Evolutionary conservation across 345 rosid species (phyloP).

Genomic region (Ricinus communis): DNA sequence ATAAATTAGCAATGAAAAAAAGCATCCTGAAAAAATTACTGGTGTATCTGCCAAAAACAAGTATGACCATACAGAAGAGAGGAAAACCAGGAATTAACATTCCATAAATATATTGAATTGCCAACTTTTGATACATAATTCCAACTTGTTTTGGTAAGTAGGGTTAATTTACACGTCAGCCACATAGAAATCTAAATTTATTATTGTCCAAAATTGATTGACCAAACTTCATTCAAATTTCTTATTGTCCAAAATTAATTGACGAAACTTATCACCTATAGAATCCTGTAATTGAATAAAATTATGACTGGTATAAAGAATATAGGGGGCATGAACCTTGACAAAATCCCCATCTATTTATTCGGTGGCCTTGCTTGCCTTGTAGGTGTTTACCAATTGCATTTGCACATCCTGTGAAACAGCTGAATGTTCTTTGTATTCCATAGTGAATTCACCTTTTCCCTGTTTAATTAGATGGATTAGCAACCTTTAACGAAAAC

Average conservation of each 20-base stretch:
- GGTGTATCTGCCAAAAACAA: not conserved
- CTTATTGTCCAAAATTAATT: not conserved
- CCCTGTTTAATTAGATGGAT: constrained; percentile 46
- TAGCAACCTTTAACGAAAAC: not conserved
- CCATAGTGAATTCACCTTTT: constrained; percentile 98
- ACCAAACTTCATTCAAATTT: too few species aligned
- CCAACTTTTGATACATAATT: not conserved
- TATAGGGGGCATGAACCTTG: not conserved
- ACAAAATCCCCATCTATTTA: constrained; percentile 40
- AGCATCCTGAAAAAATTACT: too few species aligned
- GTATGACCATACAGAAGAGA: not conserved
- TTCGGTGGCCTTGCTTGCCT: constrained; percentile 54
- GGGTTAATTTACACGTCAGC: not conserved
- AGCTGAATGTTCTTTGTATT: constrained; percentile 87
- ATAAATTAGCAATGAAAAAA: too few species aligned
- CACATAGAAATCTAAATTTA: not conserved
- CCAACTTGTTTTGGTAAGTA: not conserved
- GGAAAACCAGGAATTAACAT: not conserved
- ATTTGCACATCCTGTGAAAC: constrained; percentile 87
- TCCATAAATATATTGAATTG: too few species aligned
- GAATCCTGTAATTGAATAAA: not conserved
- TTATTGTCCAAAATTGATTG: not conserved
- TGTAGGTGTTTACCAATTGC: constrained; percentile 76
- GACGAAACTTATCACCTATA: not conserved
- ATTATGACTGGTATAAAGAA: not conserved